Evolutionary conservation across 2,329 filamentous ascomycete genomes (phyloP), one percentile per base, ranked within the genome.

Genomic region (Aureobasidium lini): DNA sequence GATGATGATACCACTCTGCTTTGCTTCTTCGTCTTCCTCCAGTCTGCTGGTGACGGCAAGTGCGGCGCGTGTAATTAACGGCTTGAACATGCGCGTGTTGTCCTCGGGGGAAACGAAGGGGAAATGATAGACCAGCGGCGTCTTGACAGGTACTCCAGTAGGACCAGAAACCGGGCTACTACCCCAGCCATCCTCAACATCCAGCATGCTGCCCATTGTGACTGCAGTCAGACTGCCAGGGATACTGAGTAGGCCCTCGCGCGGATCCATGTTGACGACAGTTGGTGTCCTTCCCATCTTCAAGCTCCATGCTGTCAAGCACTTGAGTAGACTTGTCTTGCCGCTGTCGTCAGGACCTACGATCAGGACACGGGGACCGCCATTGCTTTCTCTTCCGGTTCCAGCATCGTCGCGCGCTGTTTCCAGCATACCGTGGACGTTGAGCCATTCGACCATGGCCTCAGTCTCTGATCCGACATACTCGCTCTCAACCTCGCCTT

Each of bases 101-200:
- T 90, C 88, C 65, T 90, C 86, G 0, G 90, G 83, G 62, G 80
- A 84, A 56, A 83, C 80, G 63, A 88, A 78, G 15, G 94, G 93
- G 71, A 89, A 95, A 73, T 91, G 90, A 70, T 96, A 95, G 31
- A 93, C 90, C 57, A 99, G 76, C 5, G 94, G 94, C 66, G 96
- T 79, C 77, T 96, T 97, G 56, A 96, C 90, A 0, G 93, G 92
- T 16, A 95, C 85, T 0, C 86, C 83, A 66, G 88, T 94, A 0
- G 94, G 92, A 0, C 93, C 94, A 64, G 89, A 95, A 67, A 92
- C 95, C 0, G 93, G 92, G 66, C 90, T 92, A 65, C 83, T 90
- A 9, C 94, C 94, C 86, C 91, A 96, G 18, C 71, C 70, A 62
- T 90, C 87, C 67, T 93, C 89, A 1, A 95, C 81, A 72, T 97